Base-by-base conservation (phyloP, 345 rosid genomes). In the Noccaea caerulescens region DNA sequence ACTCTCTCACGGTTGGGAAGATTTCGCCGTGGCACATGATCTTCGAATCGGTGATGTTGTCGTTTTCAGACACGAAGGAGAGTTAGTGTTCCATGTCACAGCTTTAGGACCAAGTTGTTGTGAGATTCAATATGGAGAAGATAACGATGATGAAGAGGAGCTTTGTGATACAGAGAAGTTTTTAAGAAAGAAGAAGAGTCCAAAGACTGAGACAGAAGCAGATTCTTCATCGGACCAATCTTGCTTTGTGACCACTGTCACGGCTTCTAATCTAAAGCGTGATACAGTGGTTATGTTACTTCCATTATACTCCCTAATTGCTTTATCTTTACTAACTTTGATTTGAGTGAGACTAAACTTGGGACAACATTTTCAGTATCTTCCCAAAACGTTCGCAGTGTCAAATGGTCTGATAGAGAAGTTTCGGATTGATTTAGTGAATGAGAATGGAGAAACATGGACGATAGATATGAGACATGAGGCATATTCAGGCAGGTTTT, bases 81-180 rank as follows among this genome's bases (percentile, higher is more conserved):
- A 66, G 13, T 5, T 66, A 1, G 30, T 64, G 57, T 72, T 72
- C 34, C 65, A 64, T 56, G 65, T 72, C 65, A 6, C 76, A 10
- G 7, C 41, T 46, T 57, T 65, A 11, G 77, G 77, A 73, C 71
- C 77, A 5, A 56, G 77, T 47, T 65, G 44, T 10, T 73, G 77
- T 11, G 59, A 66, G 37, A 56, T 73, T 47, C 66, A 57, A 30
- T 66, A 73, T 30, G 57, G 39, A 25, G 58, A n/a, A 12, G 6
- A 68, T 68, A 45, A 12, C 42, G 3, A 33, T 3, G 16, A 5
- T 11, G 57, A 67, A 55, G 54, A 67, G 6, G 43, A 20, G 23
- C 20, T 45, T 68, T 45, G 72, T 68, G 25, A 44, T 3, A 57
- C 42, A 37, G n/a, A n/a, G n/a, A n/a, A n/a, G n/a, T n/a, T n/a